Evolutionary conservation across 208 protist species (phyloP).

Genomic region (Leishmania martiniquensis): DNA sequence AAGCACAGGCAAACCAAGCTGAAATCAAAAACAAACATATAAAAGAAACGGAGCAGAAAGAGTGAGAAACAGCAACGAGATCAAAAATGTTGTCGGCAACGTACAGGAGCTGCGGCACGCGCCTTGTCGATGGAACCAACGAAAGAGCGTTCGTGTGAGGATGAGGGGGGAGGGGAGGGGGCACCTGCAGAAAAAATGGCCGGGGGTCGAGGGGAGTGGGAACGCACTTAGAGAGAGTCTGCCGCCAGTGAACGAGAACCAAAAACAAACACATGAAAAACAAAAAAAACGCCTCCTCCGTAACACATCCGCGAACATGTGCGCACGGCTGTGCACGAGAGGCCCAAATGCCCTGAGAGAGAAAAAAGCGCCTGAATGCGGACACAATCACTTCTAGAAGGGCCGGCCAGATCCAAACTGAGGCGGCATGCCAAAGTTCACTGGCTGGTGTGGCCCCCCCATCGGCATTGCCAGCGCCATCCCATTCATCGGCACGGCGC

Average conservation of each 20-base stretch:
- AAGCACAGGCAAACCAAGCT: too few relatives aligned
- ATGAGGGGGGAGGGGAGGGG: neutral
- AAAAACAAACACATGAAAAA: neutral
- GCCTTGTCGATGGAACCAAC: neutral
- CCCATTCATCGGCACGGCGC: slow-evolving; percentile 28
- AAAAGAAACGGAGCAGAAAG: neutral
- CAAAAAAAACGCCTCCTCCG: neutral
- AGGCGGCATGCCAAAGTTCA: slow-evolving; percentile 44
- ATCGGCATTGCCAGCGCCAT: slow-evolving; percentile 61
- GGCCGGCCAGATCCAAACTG: slow-evolving; percentile 69
- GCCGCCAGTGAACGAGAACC: neutral
- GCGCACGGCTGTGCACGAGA: neutral
- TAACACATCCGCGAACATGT: neutral
- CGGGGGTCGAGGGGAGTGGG: neutral
- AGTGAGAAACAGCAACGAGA: neutral
- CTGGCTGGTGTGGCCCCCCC: slow-evolving; percentile 33
- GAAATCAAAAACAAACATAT: neutral
- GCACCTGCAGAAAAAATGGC: neutral
- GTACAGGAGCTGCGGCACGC: neutral
- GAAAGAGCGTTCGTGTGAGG: neutral
- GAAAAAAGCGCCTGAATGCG: neutral
- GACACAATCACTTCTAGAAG: slow-evolving; percentile 39
- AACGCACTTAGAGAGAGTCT: neutral
- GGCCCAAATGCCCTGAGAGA: neutral
- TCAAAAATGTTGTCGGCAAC: too few relatives aligned